phyloP scores from a whole-genome alignment of 2,329 filamentous ascomycete genomes.

The Clonostachys byssicola region DNA sequence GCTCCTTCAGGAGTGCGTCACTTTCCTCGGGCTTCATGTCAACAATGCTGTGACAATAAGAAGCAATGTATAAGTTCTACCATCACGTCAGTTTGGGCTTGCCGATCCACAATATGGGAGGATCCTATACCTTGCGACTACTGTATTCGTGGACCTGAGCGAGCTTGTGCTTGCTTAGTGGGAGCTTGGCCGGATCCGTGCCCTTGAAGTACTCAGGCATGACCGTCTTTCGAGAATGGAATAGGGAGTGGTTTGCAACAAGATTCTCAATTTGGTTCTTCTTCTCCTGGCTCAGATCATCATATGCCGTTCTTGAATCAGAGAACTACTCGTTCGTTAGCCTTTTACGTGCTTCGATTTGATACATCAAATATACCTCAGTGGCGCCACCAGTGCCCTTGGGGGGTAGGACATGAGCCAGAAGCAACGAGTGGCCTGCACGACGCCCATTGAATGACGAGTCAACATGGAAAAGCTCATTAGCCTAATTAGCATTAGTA shows the following conservation, averaged over 20 bases:
- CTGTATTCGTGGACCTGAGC: slow-evolving; percentile 46
- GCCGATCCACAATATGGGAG: too few species aligned
- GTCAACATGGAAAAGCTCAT: slow-evolving; percentile 50
- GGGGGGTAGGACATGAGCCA: slow-evolving; percentile 44
- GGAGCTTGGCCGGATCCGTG: slow-evolving; percentile 1
- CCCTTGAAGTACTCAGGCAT: slow-evolving; percentile 38
- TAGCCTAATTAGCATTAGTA: slow-evolving; percentile 21
- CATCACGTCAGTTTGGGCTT: too few species aligned
- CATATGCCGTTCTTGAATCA: slow-evolving; percentile 46
- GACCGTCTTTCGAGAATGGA: slow-evolving; percentile 46
- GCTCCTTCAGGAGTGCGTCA: slow-evolving; percentile 23
- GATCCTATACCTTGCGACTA: slow-evolving; percentile 25
- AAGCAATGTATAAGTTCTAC: slow-evolving; percentile 45
- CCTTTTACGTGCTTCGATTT: too few species aligned
- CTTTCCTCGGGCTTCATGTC: slow-evolving; percentile 26
- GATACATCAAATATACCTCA: slow-evolving; percentile 11
- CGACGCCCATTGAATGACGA: slow-evolving; percentile 50
- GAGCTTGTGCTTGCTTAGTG: slow-evolving; percentile 40
- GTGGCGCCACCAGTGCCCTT: slow-evolving; percentile 41
- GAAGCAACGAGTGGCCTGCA: slow-evolving; percentile 45
- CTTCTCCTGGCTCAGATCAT: slow-evolving; percentile 31
- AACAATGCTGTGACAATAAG: slow-evolving; percentile 49
- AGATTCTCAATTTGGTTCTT: slow-evolving; percentile 32
- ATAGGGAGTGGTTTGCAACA: slow-evolving; percentile 42
- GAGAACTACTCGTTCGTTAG: slow-evolving; percentile 25